Evolutionary conservation across 176 grass and related monocot species (phyloP).

Genomic region (Oryza glaberrima): DNA sequence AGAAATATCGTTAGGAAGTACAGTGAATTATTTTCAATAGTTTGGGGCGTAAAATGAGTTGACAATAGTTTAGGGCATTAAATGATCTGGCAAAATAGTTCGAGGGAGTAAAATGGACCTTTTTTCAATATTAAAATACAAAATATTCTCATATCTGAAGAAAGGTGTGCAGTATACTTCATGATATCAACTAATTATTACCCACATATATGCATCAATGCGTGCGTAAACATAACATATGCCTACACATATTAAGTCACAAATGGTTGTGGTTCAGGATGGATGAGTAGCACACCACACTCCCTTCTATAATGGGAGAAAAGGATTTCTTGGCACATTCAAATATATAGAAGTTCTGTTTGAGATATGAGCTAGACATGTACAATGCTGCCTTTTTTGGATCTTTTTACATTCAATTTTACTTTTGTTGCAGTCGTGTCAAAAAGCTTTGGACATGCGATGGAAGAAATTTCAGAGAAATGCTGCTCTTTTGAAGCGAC

Average conservation of each 20-base stretch:
- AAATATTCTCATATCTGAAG: background rate
- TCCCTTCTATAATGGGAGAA: background rate
- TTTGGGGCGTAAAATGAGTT: too few relatives aligned
- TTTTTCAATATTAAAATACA: too few relatives aligned
- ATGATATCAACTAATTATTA: background rate
- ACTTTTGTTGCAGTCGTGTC: slow-evolving; percentile 62
- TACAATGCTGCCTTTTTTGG: background rate
- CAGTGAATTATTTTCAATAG: too few relatives aligned
- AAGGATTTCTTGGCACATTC: background rate
- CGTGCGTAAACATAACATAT: too few relatives aligned
- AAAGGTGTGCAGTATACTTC: background rate
- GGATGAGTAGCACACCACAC: background rate
- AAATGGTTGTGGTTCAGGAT: background rate
- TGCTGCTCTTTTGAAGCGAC: slow-evolving; percentile 77
- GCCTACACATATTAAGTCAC: too few relatives aligned
- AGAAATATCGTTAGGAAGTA: too few relatives aligned
- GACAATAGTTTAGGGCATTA: too few relatives aligned
- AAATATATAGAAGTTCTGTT: background rate
- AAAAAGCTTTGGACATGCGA: slow-evolving; percentile 74
- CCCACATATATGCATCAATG: background rate
- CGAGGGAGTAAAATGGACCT: too few relatives aligned
- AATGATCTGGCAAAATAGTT: too few relatives aligned
- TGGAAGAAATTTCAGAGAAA: slow-evolving; percentile 91
- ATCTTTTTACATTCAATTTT: slow-evolving; percentile 29
- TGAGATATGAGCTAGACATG: slow-evolving; percentile 13